A percentile compares a stretch with the other conserved stretches of the same genome.
phyloP scores from a whole-genome alignment of 2,329 filamentous ascomycete species.

The Xylariaceae sp. region DNA sequence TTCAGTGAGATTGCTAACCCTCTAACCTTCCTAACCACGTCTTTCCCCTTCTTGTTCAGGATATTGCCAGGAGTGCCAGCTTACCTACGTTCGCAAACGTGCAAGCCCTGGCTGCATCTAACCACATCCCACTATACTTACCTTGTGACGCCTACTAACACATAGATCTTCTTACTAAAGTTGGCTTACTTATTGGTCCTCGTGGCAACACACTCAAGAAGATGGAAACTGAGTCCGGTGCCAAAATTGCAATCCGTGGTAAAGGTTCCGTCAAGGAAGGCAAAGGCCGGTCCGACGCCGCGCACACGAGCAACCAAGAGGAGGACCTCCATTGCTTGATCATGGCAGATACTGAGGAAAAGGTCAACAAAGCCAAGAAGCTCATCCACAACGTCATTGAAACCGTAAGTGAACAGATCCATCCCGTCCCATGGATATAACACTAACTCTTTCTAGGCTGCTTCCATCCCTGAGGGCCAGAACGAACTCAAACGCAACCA shows the following conservation, averaged over 20 bases:
- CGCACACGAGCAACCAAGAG: constrained; percentile 99
- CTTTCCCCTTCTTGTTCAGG: constrained; percentile 37
- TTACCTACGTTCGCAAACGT: constrained; percentile 30
- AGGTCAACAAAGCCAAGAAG: constrained; percentile 98
- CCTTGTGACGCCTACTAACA: constrained; percentile 68
- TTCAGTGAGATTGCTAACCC: constrained; percentile 99
- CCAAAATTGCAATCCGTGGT: constrained; percentile 98
- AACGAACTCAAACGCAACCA: constrained; percentile 99
- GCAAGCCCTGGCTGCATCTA: constrained; percentile 31
- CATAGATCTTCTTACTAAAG: constrained; percentile 83
- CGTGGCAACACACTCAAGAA: constrained; percentile 99
- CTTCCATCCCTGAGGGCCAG: constrained; percentile 95
- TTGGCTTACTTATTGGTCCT: constrained; percentile 99
- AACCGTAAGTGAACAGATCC: constrained; percentile 62
- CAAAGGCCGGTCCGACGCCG: constrained; percentile 96
- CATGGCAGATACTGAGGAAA: constrained; percentile 99
- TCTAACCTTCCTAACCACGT: constrained; percentile 70
- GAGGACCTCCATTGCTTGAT: constrained; percentile 98
- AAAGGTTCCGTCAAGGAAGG: constrained; percentile 99
- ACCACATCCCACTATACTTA: constrained; percentile 33
- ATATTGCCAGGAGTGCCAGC: constrained; percentile 41
- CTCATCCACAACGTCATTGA: constrained; percentile 98
- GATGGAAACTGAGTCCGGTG: constrained; percentile 95
- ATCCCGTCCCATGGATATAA: background rate
- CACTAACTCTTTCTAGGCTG: constrained; percentile 57